A percentile compares a stretch with the other conserved stretches of the same genome.
Conservation (phyloP, 768 basidiomycete species). For the Boletales sp. region DNA sequence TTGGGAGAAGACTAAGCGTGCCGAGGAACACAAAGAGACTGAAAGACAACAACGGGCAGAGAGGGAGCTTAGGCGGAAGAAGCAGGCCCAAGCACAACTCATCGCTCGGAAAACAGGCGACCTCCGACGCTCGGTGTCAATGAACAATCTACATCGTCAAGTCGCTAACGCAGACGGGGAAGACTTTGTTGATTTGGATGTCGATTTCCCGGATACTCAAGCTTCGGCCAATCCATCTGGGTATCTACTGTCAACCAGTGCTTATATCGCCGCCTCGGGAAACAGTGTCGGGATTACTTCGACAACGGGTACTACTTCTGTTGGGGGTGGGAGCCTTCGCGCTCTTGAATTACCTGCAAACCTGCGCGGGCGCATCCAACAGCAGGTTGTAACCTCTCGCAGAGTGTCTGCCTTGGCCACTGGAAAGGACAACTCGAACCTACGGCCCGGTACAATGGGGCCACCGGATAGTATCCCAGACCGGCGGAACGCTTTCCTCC, state of each 20-base stretch:
- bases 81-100: constrained; percentile 26
- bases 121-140: constrained; percentile 69
- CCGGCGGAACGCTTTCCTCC: constrained; percentile 45
- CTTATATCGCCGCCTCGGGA: constrained; percentile 88
- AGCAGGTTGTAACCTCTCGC: constrained; percentile 66
- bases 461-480: constrained; percentile 62
- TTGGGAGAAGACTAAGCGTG: constrained; percentile 54
- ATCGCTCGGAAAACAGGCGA: constrained; percentile 41
- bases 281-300: constrained; percentile 94
- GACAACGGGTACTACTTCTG: constrained; percentile 82
- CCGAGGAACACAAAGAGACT: constrained; percentile 37
- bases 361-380: constrained; percentile 54
- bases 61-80: constrained; percentile 27
- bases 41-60: constrained; percentile 25
- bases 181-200: constrained; percentile 41
- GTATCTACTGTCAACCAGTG: constrained; percentile 55
- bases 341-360: constrained; percentile 49
- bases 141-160: constrained; percentile 70
- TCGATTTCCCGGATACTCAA: constrained; percentile 30
- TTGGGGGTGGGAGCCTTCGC: constrained; percentile 43
- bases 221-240: constrained; percentile 70
- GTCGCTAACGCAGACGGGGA: constrained; percentile 39
- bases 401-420: constrained; percentile 36
- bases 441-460: constrained; percentile 50
- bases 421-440: constrained; percentile 24